These are phyloP conservation scores for Corinectria fuckeliana DNA, from an alignment of 2,329 filamentous ascomycete genomes.

Conservation along the genomic window DNA sequence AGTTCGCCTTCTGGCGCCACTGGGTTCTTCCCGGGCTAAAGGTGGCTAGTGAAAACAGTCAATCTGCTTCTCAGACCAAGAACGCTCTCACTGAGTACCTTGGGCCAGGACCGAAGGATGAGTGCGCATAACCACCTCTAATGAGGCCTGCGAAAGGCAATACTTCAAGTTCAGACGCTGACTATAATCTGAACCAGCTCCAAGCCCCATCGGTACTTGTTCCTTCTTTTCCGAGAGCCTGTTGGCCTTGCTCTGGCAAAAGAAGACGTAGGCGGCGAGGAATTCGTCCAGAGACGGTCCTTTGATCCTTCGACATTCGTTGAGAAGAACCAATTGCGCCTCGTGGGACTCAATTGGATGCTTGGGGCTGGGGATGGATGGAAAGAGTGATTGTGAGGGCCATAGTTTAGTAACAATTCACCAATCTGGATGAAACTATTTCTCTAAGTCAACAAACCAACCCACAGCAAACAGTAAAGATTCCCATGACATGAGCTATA, in stretches of 20 bases:
- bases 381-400: slow-evolving; percentile 31
- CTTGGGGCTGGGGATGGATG: slow-evolving; percentile 53
- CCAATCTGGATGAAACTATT: not conserved
- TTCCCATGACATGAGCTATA: not conserved
- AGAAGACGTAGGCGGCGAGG: slow-evolving; percentile 54
- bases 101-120: slow-evolving; percentile 53
- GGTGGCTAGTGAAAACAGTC: slow-evolving; percentile 35
- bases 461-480: not conserved
- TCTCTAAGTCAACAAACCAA: too few relatives aligned
- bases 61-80: slow-evolving; percentile 39
- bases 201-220: slow-evolving; percentile 55
- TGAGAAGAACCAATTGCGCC: slow-evolving; percentile 44
- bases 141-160: too few relatives aligned
- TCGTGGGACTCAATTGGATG: slow-evolving; percentile 56
- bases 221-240: slow-evolving; percentile 53
- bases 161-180: not conserved
- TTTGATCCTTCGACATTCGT: slow-evolving; percentile 51
- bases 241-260: slow-evolving; percentile 43
- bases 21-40: slow-evolving; percentile 55
- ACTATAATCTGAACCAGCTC: slow-evolving; percentile 42
- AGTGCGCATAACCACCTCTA: too few relatives aligned
- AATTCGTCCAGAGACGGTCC: slow-evolving; percentile 52
- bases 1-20: slow-evolving; percentile 62
- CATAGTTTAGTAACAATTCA: not conserved
- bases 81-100: slow-evolving; percentile 51